phyloP scores from a whole-genome alignment of 208 protist species.

The Willaertia magna region DNA sequence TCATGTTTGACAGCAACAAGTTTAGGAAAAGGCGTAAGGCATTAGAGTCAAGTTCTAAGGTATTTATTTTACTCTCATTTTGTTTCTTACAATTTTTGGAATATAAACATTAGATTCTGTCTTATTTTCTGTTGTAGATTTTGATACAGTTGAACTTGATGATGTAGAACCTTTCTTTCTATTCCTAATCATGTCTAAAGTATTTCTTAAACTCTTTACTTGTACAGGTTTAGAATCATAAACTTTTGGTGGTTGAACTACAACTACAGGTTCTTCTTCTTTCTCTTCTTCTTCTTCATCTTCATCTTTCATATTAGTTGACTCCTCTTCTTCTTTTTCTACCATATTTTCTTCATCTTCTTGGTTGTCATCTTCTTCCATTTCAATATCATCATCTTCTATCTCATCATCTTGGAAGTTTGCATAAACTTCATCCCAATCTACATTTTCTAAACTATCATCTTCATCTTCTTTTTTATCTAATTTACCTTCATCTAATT shows the following conservation, averaged over 20 bases:
- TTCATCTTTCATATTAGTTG: not conserved
- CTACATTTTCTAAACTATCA: conserved; percentile 10
- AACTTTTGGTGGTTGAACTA: not conserved
- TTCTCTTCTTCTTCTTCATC: not conserved
- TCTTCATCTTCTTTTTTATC: conserved; percentile 19
- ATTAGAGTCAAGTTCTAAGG: too few species aligned
- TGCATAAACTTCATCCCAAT: conserved; percentile 32
- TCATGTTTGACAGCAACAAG: too few species aligned
- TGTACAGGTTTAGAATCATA: not conserved
- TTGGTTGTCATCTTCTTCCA: conserved; percentile 14
- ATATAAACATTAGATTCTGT: not conserved
- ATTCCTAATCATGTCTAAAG: not conserved
- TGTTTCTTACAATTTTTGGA: not conserved
- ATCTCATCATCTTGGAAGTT: not conserved
- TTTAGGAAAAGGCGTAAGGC: too few species aligned
- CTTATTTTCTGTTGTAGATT: not conserved
- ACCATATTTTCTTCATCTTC: conserved; percentile 3
- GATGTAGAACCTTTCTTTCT: too few species aligned
- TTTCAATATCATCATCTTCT: conserved; percentile 21
- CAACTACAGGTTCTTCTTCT: not conserved
- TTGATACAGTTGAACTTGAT: not conserved
- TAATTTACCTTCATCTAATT: conserved; percentile 1
- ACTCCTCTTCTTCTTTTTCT: not conserved
- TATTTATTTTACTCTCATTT: too few species aligned
- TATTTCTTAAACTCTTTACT: not conserved